Percentiles rank a stretch among this genome's conserved stretches.
These are phyloP conservation scores for Cylindrodendrum hubeiense DNA, from an alignment of 2,329 filamentous ascomycete species.

Conservation along the genomic window DNA sequence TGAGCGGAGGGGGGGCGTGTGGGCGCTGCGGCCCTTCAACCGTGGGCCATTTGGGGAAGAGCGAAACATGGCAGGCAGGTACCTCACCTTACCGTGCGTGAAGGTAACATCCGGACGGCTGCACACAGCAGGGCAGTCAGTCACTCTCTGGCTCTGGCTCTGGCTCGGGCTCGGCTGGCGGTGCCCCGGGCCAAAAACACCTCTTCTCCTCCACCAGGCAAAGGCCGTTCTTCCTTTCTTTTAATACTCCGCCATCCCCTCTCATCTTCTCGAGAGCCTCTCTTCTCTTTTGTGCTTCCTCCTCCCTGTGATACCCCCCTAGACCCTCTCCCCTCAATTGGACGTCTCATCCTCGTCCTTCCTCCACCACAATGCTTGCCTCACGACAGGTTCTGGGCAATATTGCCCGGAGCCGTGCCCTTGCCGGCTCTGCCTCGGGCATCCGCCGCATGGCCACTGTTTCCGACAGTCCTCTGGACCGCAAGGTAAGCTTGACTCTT, in stretches of 20 bases:
- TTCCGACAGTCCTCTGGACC: conserved; percentile 86
- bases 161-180: conserved; percentile 38
- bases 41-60: conserved; percentile 21
- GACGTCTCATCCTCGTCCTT: conserved; percentile 33
- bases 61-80: conserved; percentile 27
- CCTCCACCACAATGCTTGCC: conserved; percentile 71
- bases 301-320: conserved; percentile 39
- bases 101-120: conserved; percentile 33
- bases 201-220: conserved; percentile 41
- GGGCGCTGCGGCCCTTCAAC: conserved; percentile 6
- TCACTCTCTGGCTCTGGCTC: conserved; percentile 24
- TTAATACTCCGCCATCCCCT: conserved; percentile 44
- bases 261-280: conserved; percentile 36
- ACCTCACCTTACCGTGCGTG: conserved; percentile 33
- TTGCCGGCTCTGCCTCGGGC: conserved; percentile 68
- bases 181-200: conserved; percentile 42
- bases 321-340: conserved; percentile 44
- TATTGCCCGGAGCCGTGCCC: conserved; percentile 71
- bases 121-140: conserved; percentile 4
- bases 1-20: conserved; percentile 9
- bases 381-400: conserved; percentile 77
- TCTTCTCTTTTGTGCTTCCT: conserved; percentile 31
- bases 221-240: conserved; percentile 37
- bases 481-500: conserved; percentile 73
- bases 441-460: conserved; percentile 85